These are phyloP conservation scores for Xylaria venustula DNA, from an alignment of 495 filamentous ascomycete genomes.

Conservation along the genomic window DNA sequence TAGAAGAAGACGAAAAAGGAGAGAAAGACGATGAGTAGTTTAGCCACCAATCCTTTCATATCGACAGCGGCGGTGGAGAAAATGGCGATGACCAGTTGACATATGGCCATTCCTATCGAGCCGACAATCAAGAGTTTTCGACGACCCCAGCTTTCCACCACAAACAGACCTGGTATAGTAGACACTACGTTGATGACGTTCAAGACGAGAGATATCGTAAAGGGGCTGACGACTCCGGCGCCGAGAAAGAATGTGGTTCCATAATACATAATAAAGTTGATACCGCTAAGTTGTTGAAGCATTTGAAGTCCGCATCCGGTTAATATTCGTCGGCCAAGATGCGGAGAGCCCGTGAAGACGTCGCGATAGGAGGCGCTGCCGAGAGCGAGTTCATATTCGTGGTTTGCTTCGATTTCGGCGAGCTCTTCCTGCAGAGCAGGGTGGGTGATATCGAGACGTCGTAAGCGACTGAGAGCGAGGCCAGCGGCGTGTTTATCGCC, in stretches of 20 bases:
- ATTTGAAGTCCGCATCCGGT: conserved; percentile 59
- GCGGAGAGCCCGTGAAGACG: conserved; percentile 60
- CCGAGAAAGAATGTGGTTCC: conserved; percentile 75
- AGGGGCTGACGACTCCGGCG: conserved; percentile 62
- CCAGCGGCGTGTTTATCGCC: conserved; percentile 68
- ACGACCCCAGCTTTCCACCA: conserved; percentile 77
- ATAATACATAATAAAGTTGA: conserved; percentile 70
- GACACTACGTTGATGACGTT: conserved; percentile 75
- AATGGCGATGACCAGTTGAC: conserved; percentile 68
- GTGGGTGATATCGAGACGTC: conserved; percentile 74
- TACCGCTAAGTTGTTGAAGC: conserved; percentile 58
- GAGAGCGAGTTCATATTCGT: conserved; percentile 80
- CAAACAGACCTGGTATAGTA: conserved; percentile 69
- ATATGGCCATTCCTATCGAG: conserved; percentile 71
- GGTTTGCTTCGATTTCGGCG: conserved; percentile 84
- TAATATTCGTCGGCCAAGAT: conserved; percentile 53
- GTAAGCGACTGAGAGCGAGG: conserved; percentile 69
- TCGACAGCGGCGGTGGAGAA: conserved; percentile 56
- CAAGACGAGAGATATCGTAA: conserved; percentile 69
- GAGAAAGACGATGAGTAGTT: conserved; percentile 72
- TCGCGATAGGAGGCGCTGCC: conserved; percentile 74
- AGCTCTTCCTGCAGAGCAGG: conserved; percentile 75
- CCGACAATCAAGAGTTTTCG: conserved; percentile 71
- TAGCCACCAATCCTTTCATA: conserved; percentile 52
- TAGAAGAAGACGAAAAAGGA: conserved; percentile 86